Base-by-base conservation (phyloP, 2,329 filamentous ascomycete genomes). In the Alternaria gaisen region DNA sequence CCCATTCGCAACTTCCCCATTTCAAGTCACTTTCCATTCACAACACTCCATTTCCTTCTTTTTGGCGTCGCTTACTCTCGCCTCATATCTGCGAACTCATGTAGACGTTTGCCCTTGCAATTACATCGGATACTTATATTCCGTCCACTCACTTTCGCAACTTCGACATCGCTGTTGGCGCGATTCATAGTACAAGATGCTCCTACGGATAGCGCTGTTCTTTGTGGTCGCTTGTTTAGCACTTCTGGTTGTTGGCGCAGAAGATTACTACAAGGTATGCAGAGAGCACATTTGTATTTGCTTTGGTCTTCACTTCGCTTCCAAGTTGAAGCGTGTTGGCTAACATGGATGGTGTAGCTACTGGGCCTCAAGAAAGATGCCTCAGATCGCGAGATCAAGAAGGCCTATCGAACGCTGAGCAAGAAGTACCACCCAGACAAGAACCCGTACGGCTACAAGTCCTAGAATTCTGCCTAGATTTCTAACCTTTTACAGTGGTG, bases 391-490 rank as follows among this genome's bases (percentile, higher is more conserved):
- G 91, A 98, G 72, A 90, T 99, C 77, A 99, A 99, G 81, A 91
- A 91, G 46, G 94, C 95, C 22, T 99, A 99, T 80, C 88, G 94
- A 61, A 90, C 88, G 61, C 85, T 99, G 11, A 96, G 92, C 83
- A 98, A 98, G 81, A 97, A 96, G 79, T 97, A 87, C 79, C 95
- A 99, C 76, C 95, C 95, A 4, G 95, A 99, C 81, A 99, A 99
- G 86, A 98, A 98, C 73, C 93, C 94, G 90, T 95, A 86, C 72
- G 91, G 56, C 44, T 82, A 59, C 5, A 2, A n/a, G 10, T 16
- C 22, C 30, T 41, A 16, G 9, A 38, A 4, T 14, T 10, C 10
- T 24, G 38, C 63, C 72, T 55, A 73, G 46, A 43, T 18, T 16
- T 14, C 26, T 55, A 42, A 57, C 34, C 6, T 11, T 28, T 16